These are phyloP conservation scores for Pyronema domesticum DNA, from an alignment of 495 filamentous ascomycete species.

Conservation along the genomic window DNA sequence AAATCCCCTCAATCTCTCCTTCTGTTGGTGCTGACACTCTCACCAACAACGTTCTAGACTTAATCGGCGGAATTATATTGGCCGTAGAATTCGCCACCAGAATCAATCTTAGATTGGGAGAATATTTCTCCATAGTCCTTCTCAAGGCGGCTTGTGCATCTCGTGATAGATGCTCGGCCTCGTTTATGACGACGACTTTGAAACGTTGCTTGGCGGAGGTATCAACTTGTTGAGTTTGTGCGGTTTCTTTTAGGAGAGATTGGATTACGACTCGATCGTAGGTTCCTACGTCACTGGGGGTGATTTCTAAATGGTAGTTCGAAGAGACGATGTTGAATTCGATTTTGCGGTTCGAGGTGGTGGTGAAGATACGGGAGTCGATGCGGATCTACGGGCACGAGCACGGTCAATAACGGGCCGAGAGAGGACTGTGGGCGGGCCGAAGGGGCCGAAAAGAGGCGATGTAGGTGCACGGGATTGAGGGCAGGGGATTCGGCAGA, in stretches of 20 bases:
- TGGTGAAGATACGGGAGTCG: constrained; percentile 88
- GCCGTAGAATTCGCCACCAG: constrained; percentile 84
- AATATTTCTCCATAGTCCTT: constrained; percentile 98
- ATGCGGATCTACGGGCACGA: constrained; percentile 51
- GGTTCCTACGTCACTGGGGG: constrained; percentile 88
- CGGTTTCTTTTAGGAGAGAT: constrained; percentile 90
- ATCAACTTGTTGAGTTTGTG: constrained; percentile 96
- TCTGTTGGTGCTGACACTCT: constrained; percentile 81
- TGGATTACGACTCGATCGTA: constrained; percentile 92
- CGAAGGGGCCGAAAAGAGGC: background rate
- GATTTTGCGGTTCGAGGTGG: constrained; percentile 82
- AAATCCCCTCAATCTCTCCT: constrained; percentile 59
- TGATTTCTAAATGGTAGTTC: constrained; percentile 94
- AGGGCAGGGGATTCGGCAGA: no score
- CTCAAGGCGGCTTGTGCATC: constrained; percentile 92
- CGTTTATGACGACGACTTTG: constrained; percentile 98
- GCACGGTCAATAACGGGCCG: background rate
- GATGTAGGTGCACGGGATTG: background rate
- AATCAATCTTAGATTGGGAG: constrained; percentile 79
- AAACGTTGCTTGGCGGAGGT: constrained; percentile 72
- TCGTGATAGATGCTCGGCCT: constrained; percentile 85
- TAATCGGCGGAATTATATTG: constrained; percentile 93
- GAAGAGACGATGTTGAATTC: constrained; percentile 97
- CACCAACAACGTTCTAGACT: constrained; percentile 72
- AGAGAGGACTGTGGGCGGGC: background rate